Percentiles rank a stretch among this genome's conserved stretches.
Evolutionary conservation across 176 grass and related monocot species (phyloP).

Genomic region (Eragrostis nindensis): DNA sequence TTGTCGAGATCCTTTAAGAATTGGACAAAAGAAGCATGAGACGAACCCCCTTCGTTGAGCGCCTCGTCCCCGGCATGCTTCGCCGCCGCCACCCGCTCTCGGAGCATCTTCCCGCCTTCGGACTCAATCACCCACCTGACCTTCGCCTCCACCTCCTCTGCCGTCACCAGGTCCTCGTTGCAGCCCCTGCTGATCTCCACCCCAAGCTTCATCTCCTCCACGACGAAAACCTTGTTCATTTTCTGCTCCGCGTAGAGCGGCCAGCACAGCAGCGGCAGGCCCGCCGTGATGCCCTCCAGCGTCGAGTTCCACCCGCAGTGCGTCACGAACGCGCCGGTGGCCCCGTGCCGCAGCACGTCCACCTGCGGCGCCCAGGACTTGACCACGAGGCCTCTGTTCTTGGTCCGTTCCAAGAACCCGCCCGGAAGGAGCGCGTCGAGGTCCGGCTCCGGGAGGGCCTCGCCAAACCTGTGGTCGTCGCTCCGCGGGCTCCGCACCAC

Average conservation of each 20-base stretch:
- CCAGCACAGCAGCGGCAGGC: constrained; percentile 51
- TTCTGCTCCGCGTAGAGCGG: constrained; percentile 53
- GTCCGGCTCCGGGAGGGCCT: constrained; percentile 18
- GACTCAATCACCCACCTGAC: too few species aligned
- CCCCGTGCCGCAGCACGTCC: constrained; percentile 48
- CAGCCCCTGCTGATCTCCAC: too few species aligned
- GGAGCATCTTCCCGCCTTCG: too few species aligned
- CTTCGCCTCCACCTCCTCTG: too few species aligned
- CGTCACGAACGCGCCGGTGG: constrained; percentile 48
- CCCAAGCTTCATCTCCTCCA: constrained; percentile 48
- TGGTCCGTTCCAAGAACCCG: constrained; percentile 50
- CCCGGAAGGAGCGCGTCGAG: constrained; percentile 26
- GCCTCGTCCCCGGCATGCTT: too few species aligned
- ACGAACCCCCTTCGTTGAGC: too few species aligned
- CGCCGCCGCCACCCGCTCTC: too few species aligned
- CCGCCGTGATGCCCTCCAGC: constrained; percentile 46
- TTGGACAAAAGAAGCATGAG: too few species aligned
- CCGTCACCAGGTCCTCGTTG: too few species aligned
- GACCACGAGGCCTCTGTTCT: constrained; percentile 41
- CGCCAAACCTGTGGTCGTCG: not conserved
- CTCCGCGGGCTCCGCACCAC: constrained; percentile 25
- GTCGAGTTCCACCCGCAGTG: constrained; percentile 68
- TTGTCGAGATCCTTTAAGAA: too few species aligned
- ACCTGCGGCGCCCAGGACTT: constrained; percentile 63
- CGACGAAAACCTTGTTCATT: constrained; percentile 52